Base-by-base conservation (phyloP, 73 alveolate genomes). In the Tetrahymena thermophila region DNA sequence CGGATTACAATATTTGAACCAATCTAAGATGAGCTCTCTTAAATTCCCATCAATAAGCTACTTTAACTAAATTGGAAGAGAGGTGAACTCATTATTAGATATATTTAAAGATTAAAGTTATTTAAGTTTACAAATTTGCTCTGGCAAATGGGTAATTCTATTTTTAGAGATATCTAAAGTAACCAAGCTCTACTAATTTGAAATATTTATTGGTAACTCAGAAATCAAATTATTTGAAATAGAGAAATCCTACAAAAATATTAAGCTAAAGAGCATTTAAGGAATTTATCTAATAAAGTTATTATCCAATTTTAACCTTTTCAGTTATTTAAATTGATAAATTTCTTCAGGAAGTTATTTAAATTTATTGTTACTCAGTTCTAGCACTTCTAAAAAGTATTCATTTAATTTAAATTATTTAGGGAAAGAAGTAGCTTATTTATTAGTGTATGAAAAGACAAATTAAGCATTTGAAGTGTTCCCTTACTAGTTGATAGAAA, bases 1-100 rank as follows among this genome's bases (percentile, higher is more conserved):
- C 35, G 97, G 97, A 35, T 85, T 85, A 15, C 85, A 50, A 56
- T 95, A 95, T 89, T 95, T 95, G 38, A 95, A 95, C 97, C 97
- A 95, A 95, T 95, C 97, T 34, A 95, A 95, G 17, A 93, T 93
- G 16, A 95, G 94, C 94, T 95, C 97, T 35, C 35, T 57, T 95
- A 95, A 85, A 84, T 38, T 95, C 31, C 43, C 89, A 31, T 71
- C 89, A 9, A 71, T 34, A 44, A 95, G 93, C 15, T 95, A 16
- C 9, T 44, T 17, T 5, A 95, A 14, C 34, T 43, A 94, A 19
- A 85, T 17, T 35, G 97, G 97, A 35, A 95, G 17, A 34, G 35
- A 85, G 35, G 93, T 55, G 89, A 95, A 95, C 37, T 95, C 97
- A 95, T 95, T 95, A 40, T 94, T 85, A 34, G 93, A 93, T 0